Evolutionary conservation across 345 rosid genomes (phyloP).

Genomic region (Hibiscus syriacus): DNA sequence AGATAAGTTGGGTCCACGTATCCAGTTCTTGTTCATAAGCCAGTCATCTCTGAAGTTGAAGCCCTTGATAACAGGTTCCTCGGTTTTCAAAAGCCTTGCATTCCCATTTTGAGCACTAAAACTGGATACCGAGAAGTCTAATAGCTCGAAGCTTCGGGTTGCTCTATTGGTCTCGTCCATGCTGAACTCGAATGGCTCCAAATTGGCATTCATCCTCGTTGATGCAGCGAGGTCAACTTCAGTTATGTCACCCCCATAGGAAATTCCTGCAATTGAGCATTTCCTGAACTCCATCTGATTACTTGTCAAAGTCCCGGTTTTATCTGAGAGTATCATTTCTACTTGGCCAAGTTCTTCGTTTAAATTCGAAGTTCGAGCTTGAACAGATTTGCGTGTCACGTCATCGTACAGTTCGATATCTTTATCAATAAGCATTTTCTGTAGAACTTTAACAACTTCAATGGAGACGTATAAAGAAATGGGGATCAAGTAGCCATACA

Average conservation of each 20-base stretch:
- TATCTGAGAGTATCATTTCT: conserved; percentile 61
- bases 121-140: conserved; percentile 16
- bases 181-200: conserved; percentile 24
- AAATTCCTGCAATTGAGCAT: conserved; percentile 69
- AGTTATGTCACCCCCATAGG: conserved; percentile 46
- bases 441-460: conserved; percentile 63
- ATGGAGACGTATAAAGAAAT: conserved; percentile 73
- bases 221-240: conserved; percentile 67
- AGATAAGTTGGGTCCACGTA: conserved; percentile 26
- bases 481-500: conserved; percentile 74
- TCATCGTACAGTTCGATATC: conserved; percentile 63
- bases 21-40: conserved; percentile 51
- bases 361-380: conserved; percentile 65
- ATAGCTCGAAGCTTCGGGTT: conserved; percentile 17
- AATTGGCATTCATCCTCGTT: conserved; percentile 37
- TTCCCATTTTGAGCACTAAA: conserved; percentile 7
- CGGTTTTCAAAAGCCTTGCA: conserved; percentile 1
- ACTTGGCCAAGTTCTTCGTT: conserved; percentile 83
- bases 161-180: not conserved
- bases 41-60: conserved; percentile 61
- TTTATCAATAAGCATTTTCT: conserved; percentile 57
- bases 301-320: conserved; percentile 83
- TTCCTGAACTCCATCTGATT: conserved; percentile 78
- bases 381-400: conserved; percentile 39
- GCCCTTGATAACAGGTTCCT: conserved; percentile 35